These are phyloP conservation scores for Monilinia aucupariae DNA, from an alignment of 2,329 filamentous ascomycete genomes.

Conservation along the genomic window DNA sequence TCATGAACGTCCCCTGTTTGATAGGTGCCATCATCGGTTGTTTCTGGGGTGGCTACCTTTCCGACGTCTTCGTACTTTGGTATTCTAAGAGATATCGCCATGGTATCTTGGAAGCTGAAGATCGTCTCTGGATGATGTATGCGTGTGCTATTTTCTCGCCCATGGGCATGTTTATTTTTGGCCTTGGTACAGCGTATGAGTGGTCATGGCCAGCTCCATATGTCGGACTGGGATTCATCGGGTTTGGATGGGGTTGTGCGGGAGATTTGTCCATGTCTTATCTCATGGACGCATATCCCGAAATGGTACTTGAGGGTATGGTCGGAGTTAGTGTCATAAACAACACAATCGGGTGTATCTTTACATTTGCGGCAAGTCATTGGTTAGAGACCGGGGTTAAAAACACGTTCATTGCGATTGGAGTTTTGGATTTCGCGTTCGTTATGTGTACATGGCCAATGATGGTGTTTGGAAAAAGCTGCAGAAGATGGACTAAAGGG, in stretches of 20 bases:
- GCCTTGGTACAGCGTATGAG: slow-evolving; percentile 39
- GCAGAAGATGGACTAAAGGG: slow-evolving; percentile 43
- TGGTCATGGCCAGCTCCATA: slow-evolving; percentile 51
- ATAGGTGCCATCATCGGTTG: slow-evolving; percentile 52
- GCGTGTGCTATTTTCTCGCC: slow-evolving; percentile 36
- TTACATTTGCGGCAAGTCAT: slow-evolving; percentile 46
- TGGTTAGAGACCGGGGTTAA: slow-evolving; percentile 46
- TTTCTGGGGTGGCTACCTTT: slow-evolving; percentile 52
- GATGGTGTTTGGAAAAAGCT: slow-evolving; percentile 49
- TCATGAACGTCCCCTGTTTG: slow-evolving; percentile 53
- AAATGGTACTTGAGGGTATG: slow-evolving; percentile 54
- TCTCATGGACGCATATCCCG: slow-evolving; percentile 50
- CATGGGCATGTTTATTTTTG: slow-evolving; percentile 40
- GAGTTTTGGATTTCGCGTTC: slow-evolving; percentile 46
- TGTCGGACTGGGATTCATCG: slow-evolving; percentile 51
- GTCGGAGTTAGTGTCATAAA: slow-evolving; percentile 54
- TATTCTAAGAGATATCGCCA: slow-evolving; percentile 29
- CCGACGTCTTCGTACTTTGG: slow-evolving; percentile 51
- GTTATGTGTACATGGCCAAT: slow-evolving; percentile 48
- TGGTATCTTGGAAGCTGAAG: slow-evolving; percentile 39
- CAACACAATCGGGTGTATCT: slow-evolving; percentile 49
- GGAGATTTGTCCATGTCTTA: slow-evolving; percentile 52
- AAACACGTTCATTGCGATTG: slow-evolving; percentile 48
- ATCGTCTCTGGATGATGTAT: slow-evolving; percentile 36
- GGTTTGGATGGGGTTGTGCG: slow-evolving; percentile 54